Base-by-base conservation (phyloP, 2,329 filamentous ascomycete species). In the Colletotrichum salicis region DNA sequence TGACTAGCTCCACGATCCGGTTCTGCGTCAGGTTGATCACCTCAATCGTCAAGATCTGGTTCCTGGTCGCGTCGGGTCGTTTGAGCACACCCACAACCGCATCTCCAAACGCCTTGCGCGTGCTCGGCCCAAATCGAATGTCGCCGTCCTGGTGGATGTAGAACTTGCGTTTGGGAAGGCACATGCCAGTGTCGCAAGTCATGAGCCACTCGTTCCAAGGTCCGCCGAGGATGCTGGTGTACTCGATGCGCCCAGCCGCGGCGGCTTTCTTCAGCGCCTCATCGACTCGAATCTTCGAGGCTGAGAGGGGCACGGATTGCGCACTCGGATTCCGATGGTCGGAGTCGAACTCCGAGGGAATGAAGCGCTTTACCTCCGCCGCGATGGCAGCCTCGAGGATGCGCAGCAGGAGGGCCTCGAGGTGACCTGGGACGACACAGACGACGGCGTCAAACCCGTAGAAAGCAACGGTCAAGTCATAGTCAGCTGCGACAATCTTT, bases 391-490 rank as follows among this genome's bases (percentile, higher is more conserved):
- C 87, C 67, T 89, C 84, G 56, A 89, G 84, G 70, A 89, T 77
- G 51, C 81, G 82, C 41, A 81, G 79, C 73, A 90, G 87, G 27
- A 79, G 78, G 73, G 88, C 86, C 13, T 73, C 70, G 15, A 51
- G 67, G n/a, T 67, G 41, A 7, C 86, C 76, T 48, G 81, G 83
- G 33, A 89, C 79, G 1, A 84, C 80, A 19, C 83, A 84, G 33
- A 90, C 78, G n/a, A 91, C 82, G 1, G 86, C 90, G 72, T 91
- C 89, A 67, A 89, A 85, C 65, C 86, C 88, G 56, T 83, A 74
- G 61, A 92, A 85, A 0, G 86, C 86, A 1, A 80, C 72, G 0
- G 80, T 84, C n/a, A 92, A 83, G 31, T 86, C 62, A 64, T 82
- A 82, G 75, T 83, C 84, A 35, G 80, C 80, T 27, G 80, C 76